phyloP scores from a whole-genome alignment of 2,329 filamentous ascomycete species.

The Alternaria novae-zelandiae region DNA sequence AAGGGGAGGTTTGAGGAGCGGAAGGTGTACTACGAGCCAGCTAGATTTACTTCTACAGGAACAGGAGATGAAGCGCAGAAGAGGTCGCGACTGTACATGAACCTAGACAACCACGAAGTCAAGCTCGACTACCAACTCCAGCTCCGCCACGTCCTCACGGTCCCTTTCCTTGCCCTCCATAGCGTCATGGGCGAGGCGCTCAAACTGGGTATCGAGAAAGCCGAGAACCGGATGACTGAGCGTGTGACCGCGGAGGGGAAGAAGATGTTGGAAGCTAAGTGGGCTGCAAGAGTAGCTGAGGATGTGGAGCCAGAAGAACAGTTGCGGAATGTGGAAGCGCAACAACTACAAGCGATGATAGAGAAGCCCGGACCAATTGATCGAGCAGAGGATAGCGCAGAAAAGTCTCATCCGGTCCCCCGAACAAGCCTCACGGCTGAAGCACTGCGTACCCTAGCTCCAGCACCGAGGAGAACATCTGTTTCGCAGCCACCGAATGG shows the following conservation, averaged over 20 bases:
- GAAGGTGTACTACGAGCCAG: neutral
- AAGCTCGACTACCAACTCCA: conserved; percentile 8
- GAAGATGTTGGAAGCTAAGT: neutral
- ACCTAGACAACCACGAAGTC: conserved; percentile 12
- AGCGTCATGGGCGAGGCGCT: conserved; percentile 20
- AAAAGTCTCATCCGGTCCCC: neutral
- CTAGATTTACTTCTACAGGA: neutral
- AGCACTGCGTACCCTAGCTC: neutral
- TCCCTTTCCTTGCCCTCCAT: conserved; percentile 29
- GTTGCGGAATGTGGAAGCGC: neutral
- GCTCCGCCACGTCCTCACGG: conserved; percentile 24
- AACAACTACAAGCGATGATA: neutral
- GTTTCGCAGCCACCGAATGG: no score
- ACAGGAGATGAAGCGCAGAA: neutral
- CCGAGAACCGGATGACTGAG: conserved; percentile 4
- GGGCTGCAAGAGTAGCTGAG: neutral
- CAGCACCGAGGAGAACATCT: neutral
- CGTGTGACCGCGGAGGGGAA: neutral
- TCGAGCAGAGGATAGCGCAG: neutral
- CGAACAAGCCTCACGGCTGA: neutral
- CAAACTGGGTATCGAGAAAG: conserved; percentile 27
- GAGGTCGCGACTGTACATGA: conserved; percentile 13
- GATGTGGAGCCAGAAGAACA: neutral
- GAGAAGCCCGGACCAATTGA: neutral
- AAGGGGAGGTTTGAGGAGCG: conserved; percentile 16